These are phyloP conservation scores for Pleurozium schreberi DNA, from an alignment of 225 moss, liverwort and hornwort genomes.

Conservation along the genomic window DNA sequence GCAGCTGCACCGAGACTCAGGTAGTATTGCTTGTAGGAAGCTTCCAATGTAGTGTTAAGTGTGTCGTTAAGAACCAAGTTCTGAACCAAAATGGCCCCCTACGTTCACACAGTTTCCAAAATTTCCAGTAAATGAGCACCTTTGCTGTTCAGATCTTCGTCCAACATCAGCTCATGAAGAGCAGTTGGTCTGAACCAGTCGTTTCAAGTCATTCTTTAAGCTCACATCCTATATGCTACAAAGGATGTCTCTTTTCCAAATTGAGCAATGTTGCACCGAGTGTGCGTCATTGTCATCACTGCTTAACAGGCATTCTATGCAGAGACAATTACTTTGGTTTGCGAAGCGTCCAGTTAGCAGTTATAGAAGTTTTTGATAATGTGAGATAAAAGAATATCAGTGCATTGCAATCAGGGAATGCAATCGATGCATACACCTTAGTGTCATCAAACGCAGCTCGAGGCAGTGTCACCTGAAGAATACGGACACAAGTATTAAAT, in stretches of 20 bases:
- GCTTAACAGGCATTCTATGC: not conserved
- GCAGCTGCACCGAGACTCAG: slow-evolving; percentile 89
- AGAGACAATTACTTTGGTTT: not conserved
- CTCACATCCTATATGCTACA: not conserved
- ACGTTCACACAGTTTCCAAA: slow-evolving; percentile 13
- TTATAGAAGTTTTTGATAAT: not conserved
- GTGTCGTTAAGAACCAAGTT: slow-evolving; percentile 54
- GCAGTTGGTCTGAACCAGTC: not conserved
- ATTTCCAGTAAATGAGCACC: not conserved
- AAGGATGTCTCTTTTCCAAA: not conserved
- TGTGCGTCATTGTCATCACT: not conserved
- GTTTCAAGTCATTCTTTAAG: not conserved
- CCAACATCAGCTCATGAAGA: not conserved
- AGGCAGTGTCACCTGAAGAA: slow-evolving; percentile 46
- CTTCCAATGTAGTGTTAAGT: slow-evolving; percentile 47
- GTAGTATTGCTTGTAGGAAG: slow-evolving; percentile 81
- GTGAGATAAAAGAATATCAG: not conserved
- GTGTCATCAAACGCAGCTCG: slow-evolving; percentile 85
- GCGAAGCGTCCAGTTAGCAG: not conserved
- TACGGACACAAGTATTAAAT: not conserved
- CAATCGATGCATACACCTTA: slow-evolving; percentile 33
- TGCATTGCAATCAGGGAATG: not conserved
- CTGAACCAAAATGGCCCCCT: slow-evolving; percentile 67
- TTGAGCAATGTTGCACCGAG: not conserved
- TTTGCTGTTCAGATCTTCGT: not conserved